Conservation (phyloP, 192 early-diverging fungal genomes). For the Backusella westeae region DNA sequence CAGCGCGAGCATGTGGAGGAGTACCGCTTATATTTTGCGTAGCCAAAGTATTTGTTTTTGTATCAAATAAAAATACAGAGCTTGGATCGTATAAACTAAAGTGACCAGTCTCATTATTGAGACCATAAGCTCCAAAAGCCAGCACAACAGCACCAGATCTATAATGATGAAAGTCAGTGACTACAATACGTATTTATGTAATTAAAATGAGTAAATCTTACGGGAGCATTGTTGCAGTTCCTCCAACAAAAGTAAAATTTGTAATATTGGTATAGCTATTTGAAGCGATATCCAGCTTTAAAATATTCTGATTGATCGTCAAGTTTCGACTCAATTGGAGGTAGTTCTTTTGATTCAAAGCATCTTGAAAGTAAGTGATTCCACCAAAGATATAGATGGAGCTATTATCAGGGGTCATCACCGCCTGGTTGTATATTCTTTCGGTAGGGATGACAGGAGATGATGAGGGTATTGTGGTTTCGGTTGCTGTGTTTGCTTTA, state of each 20-base stretch:
- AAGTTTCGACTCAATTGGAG: neutral
- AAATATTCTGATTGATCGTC: neutral
- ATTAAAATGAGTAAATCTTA: neutral
- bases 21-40: neutral
- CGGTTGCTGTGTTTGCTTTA: neutral
- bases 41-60: neutral
- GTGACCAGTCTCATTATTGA: neutral
- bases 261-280: neutral
- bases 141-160: neutral
- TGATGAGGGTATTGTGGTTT: neutral
- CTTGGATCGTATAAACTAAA: neutral
- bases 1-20: neutral
- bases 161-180: neutral
- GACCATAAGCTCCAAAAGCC: neutral
- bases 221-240: neutral
- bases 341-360: neutral
- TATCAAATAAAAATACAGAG: conserved; percentile 1
- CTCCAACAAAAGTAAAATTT: conserved; percentile 4
- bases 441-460: neutral
- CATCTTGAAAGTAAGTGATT: neutral
- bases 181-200: too few species aligned
- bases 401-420: neutral
- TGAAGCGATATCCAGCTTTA: neutral
- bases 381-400: conserved; percentile 6
- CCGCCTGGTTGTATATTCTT: neutral